These are phyloP conservation scores for Yamadazyma taylorii DNA, from an alignment of 1,139 yeast species.

Conservation along the genomic window DNA sequence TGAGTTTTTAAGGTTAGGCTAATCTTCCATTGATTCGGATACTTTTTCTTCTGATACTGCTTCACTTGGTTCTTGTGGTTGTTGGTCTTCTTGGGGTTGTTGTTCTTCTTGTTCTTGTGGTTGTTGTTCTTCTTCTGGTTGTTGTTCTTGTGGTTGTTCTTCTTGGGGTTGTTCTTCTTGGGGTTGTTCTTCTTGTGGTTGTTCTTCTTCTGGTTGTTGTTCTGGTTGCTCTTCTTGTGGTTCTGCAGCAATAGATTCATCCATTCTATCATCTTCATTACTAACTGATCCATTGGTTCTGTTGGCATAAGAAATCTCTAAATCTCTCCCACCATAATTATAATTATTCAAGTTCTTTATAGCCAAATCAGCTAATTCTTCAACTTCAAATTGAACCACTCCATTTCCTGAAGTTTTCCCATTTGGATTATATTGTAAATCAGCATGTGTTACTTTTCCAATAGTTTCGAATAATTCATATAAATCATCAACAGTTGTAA, in stretches of 20 bases:
- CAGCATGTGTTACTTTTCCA: slow-evolving; percentile 77
- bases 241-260: slow-evolving; percentile 4
- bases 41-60: slow-evolving; percentile 5
- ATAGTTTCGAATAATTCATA: slow-evolving; percentile 84
- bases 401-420: slow-evolving; percentile 85
- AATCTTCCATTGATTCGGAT: slow-evolving; percentile 9
- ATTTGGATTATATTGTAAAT: slow-evolving; percentile 58
- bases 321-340: slow-evolving; percentile 79
- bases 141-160: slow-evolving; percentile 5
- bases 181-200: slow-evolving; percentile 2
- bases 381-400: slow-evolving; percentile 73
- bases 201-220: slow-evolving; percentile 5
- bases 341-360: slow-evolving; percentile 74
- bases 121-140: slow-evolving; percentile 1
- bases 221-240: slow-evolving; percentile 3
- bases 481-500: slow-evolving; percentile 82
- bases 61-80: not conserved
- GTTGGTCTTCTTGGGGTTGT: slow-evolving; percentile 1
- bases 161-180: slow-evolving; percentile 5
- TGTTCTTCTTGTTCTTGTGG: slow-evolving; percentile 3
- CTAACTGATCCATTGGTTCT: slow-evolving; percentile 8
- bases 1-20: not conserved
- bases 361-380: slow-evolving; percentile 72
- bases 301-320: slow-evolving; percentile 63
- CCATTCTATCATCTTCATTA: slow-evolving; percentile 1